A percentile compares a stretch with the other conserved stretches of the same genome.
phyloP scores from a whole-genome alignment of 805 yeast genomes.

The Maudiozyma serrabonitensis region DNA sequence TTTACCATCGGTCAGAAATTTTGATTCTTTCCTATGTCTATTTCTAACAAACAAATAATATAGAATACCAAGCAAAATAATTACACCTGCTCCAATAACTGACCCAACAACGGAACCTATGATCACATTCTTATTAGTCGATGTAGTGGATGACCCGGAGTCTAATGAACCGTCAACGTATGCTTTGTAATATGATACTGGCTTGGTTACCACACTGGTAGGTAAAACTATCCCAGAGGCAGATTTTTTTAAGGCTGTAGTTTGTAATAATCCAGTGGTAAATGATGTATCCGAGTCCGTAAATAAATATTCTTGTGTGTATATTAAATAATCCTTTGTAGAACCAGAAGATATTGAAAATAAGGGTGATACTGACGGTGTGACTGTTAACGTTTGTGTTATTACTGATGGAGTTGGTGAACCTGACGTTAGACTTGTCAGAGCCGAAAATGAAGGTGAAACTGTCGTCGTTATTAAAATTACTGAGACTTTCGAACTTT shows the following conservation, averaged over 20 bases:
- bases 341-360: conserved; percentile 7
- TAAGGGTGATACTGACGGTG: neutral
- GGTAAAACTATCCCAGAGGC: neutral
- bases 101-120: conserved; percentile 4
- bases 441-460: neutral
- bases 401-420: neutral
- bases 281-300: conserved; percentile 14
- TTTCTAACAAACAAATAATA: neutral
- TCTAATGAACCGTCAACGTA: conserved; percentile 3
- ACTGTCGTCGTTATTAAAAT: neutral
- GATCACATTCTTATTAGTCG: neutral
- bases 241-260: neutral
- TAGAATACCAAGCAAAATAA: neutral
- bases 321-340: conserved; percentile 5
- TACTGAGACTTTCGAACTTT: neutral
- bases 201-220: neutral
- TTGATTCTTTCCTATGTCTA: neutral
- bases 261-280: conserved; percentile 9
- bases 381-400: neutral
- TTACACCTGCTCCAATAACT: neutral
- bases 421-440: neutral
- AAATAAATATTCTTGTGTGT: conserved; percentile 11
- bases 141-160: neutral
- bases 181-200: conserved; percentile 2
- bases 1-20: neutral